phyloP scores from a whole-genome alignment of 306 rosid genomes.

The Betula pendula region DNA sequence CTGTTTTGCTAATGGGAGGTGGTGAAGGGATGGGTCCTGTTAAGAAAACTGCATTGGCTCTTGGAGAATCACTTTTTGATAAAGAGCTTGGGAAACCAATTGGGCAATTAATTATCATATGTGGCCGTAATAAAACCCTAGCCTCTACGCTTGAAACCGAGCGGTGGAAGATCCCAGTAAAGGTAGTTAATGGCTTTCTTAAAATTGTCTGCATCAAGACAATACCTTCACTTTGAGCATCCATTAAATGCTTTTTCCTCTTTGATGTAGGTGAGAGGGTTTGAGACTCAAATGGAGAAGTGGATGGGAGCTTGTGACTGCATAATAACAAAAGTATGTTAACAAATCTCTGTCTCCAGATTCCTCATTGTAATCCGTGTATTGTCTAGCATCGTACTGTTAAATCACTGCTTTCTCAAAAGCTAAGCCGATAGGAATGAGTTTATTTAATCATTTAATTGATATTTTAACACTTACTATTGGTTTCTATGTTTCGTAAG shows the following conservation, averaged over 20 bases:
- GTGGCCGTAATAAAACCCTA: slow-evolving; percentile 80
- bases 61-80: slow-evolving; percentile 72
- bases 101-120: slow-evolving; percentile 76
- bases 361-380: background rate
- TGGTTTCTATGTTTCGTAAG: slow-evolving; percentile 41
- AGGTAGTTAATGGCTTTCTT: slow-evolving; percentile 56
- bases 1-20: slow-evolving; percentile 96
- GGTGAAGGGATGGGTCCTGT: slow-evolving; percentile 99
- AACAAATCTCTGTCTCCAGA: slow-evolving; percentile 1
- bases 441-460: no score
- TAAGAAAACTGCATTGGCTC: slow-evolving; percentile 88
- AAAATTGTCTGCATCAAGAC: background rate
- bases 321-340: slow-evolving; percentile 88
- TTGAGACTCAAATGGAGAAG: slow-evolving; percentile 84
- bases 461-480: background rate
- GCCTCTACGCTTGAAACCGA: slow-evolving; percentile 58
- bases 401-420: background rate
- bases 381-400: slow-evolving; percentile 15
- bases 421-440: no score
- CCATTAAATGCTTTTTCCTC: slow-evolving; percentile 21
- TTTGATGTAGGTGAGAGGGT: slow-evolving; percentile 73
- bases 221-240: background rate
- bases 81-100: slow-evolving; percentile 64
- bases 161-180: slow-evolving; percentile 83
- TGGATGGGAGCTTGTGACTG: slow-evolving; percentile 99